phyloP scores from a whole-genome alignment of 768 basidiomycete genomes.

The Hericium erinaceus region DNA sequence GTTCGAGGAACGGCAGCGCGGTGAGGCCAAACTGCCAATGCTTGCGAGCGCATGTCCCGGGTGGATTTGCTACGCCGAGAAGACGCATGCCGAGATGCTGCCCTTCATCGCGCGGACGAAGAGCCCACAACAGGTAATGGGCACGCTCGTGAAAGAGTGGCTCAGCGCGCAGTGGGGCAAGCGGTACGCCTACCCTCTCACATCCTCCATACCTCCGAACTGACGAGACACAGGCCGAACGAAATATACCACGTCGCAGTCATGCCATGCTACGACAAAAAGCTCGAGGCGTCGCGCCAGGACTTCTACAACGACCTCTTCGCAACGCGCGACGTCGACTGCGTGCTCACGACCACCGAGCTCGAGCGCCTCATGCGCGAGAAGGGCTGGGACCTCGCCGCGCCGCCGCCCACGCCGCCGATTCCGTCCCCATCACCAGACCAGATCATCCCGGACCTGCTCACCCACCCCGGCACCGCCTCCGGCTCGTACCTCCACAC shows the following conservation, averaged over 20 bases:
- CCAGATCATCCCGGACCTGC: conserved; percentile 52
- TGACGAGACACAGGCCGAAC: conserved; percentile 46
- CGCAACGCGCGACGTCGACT: conserved; percentile 88
- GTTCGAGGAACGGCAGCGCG: conserved; percentile 38
- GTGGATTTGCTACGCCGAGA: conserved; percentile 99
- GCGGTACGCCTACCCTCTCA: conserved; percentile 39
- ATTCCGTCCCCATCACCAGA: not conserved
- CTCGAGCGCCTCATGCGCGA: conserved; percentile 79
- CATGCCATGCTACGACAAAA: conserved; percentile 99
- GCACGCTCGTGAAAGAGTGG: conserved; percentile 87
- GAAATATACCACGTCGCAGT: conserved; percentile 93
- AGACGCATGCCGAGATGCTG: conserved; percentile 89
- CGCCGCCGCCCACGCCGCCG: conserved; percentile 28
- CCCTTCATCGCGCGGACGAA: conserved; percentile 84
- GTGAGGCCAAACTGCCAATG: conserved; percentile 56
- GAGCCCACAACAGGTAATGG: conserved; percentile 93
- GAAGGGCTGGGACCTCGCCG: conserved; percentile 67
- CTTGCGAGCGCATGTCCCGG: conserved; percentile 95
- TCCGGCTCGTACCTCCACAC: conserved; percentile 91
- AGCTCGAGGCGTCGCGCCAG: conserved; percentile 90
- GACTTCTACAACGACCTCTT: conserved; percentile 85
- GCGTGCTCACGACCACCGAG: conserved; percentile 95
- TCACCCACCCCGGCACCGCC: conserved; percentile 73
- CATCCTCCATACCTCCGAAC: not conserved
- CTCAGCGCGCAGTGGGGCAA: conserved; percentile 58